A percentile compares a stretch with the other conserved stretches of the same genome.
phyloP scores from a whole-genome alignment of 352 stramenopile species.

The Pythium brassicae region DNA sequence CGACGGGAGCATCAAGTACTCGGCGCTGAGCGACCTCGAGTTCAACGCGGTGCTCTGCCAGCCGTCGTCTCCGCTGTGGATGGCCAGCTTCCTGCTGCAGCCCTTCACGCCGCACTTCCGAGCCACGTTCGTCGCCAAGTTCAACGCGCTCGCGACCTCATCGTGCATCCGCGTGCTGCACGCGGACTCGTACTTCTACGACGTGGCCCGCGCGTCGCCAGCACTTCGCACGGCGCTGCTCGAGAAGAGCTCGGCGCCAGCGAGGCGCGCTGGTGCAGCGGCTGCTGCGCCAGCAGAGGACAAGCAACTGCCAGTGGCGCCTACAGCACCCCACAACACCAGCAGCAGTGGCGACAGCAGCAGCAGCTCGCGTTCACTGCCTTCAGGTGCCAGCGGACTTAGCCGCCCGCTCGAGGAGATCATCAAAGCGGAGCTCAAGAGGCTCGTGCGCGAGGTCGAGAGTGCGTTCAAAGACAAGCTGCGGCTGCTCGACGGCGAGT shows the following conservation, averaged over 20 bases:
- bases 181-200: slow-evolving; percentile 22
- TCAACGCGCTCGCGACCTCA: slow-evolving; percentile 30
- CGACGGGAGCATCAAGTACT: slow-evolving; percentile 28
- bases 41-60: slow-evolving; percentile 50
- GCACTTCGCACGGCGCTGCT: neutral
- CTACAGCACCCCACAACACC: neutral
- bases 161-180: slow-evolving; percentile 44
- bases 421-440: slow-evolving; percentile 37
- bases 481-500: slow-evolving; percentile 47
- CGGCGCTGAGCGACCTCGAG: slow-evolving; percentile 47
- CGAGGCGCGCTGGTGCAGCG: neutral
- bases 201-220: slow-evolving; percentile 11
- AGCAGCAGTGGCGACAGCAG: neutral
- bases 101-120: slow-evolving; percentile 22
- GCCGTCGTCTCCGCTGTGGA: slow-evolving; percentile 36
- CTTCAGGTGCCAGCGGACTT: neutral
- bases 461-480: slow-evolving; percentile 31
- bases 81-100: slow-evolving; percentile 44
- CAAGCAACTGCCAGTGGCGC: neutral
- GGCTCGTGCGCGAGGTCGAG: slow-evolving; percentile 46
- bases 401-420: slow-evolving; percentile 33
- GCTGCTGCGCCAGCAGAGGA: neutral
- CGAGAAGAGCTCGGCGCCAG: neutral
- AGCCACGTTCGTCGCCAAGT: slow-evolving; percentile 58
- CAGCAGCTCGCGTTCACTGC: neutral